A percentile compares a stretch with the other conserved stretches of the same genome.
Evolutionary conservation across 306 rosid species (phyloP).

Genomic region (Lathyrus aphaca): DNA sequence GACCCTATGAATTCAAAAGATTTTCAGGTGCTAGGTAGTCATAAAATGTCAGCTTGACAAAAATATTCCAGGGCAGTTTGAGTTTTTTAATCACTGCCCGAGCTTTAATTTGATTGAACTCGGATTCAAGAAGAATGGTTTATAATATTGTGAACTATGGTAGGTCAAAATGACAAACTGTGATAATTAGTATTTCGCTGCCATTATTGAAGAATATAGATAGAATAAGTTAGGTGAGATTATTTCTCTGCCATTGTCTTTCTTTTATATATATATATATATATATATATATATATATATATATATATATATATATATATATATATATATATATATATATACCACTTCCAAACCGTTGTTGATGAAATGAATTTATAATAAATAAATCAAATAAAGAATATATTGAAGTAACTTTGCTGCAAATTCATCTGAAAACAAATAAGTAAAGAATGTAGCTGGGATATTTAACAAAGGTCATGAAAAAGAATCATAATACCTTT

Average conservation of each 20-base stretch:
- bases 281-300: too few species aligned
- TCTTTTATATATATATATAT: too few species aligned
- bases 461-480: slow-evolving; percentile 29
- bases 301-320: too few species aligned
- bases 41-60: slow-evolving; percentile 18
- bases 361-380: slow-evolving; percentile 1
- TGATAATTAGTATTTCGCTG: slow-evolving; percentile 29
- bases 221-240: slow-evolving; percentile 22
- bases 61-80: slow-evolving; percentile 9
- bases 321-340: too few species aligned
- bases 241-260: slow-evolving; percentile 2
- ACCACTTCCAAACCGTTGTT: background rate
- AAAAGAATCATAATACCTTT: slow-evolving; percentile 56
- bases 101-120: slow-evolving; percentile 28
- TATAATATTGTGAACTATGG: slow-evolving; percentile 26
- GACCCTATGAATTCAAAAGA: slow-evolving; percentile 3
- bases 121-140: slow-evolving; percentile 7
- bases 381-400: slow-evolving; percentile 28
- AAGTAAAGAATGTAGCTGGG: slow-evolving; percentile 16
- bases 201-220: background rate
- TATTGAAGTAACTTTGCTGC: slow-evolving; percentile 5
- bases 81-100: slow-evolving; percentile 15
- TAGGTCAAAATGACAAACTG: slow-evolving; percentile 10
- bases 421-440: slow-evolving; percentile 12
- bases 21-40: background rate